phyloP scores from a whole-genome alignment of 1,284 basidiomycete genomes.

The Leccinum subspadiceum region DNA sequence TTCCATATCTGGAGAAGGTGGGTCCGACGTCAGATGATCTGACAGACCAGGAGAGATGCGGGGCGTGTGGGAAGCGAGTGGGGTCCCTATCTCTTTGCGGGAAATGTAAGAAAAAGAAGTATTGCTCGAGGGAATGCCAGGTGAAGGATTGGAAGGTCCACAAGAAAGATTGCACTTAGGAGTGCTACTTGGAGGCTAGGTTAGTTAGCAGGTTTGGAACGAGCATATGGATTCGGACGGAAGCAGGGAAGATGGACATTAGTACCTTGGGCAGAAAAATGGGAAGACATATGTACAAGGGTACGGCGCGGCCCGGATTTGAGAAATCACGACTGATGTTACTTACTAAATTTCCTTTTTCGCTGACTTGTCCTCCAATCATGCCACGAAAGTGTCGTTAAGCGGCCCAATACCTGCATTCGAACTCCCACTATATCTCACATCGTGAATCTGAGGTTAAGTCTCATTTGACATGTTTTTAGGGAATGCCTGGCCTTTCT shows the following conservation, averaged over 20 bases:
- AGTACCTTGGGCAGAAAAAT: too few relatives aligned
- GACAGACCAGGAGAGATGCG: conserved; percentile 16
- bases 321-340: too few relatives aligned
- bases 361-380: too few relatives aligned
- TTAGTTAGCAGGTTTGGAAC: not conserved
- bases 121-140: conserved; percentile 46
- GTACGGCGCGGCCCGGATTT: too few relatives aligned
- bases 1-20: conserved; percentile 42
- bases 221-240: not conserved
- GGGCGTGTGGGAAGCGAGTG: conserved; percentile 31
- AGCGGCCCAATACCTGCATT: not conserved
- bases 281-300: too few relatives aligned
- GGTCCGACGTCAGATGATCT: conserved; percentile 4
- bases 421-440: not conserved
- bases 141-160: conserved; percentile 45
- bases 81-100: conserved; percentile 29
- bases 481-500: not conserved
- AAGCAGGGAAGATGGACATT: not conserved
- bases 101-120: conserved; percentile 38
- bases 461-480: not conserved
- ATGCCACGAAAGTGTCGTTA: too few relatives aligned
- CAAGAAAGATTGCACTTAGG: conserved; percentile 26
- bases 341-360: too few relatives aligned
- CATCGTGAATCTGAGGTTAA: not conserved
- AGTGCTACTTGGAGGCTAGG: not conserved